Percentiles rank a stretch among this genome's conserved stretches.
Evolutionary conservation across 257 asterid species (phyloP).

Genomic region (Jacaranda mimosifolia): DNA sequence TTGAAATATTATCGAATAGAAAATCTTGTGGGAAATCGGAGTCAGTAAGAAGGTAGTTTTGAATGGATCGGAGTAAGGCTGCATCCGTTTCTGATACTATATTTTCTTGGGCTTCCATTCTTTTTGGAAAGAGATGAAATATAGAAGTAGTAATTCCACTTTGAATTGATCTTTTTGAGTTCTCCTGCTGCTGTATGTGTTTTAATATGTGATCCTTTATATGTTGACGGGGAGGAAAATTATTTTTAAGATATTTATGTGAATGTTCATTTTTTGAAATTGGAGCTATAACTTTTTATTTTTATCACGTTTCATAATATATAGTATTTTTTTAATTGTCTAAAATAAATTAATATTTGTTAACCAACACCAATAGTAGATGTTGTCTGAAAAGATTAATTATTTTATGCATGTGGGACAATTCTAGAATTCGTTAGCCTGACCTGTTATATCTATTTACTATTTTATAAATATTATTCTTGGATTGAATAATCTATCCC

Average conservation of each 20-base stretch:
- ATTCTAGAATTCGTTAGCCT: too few relatives aligned
- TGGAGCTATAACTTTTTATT: neutral
- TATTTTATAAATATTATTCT: too few relatives aligned
- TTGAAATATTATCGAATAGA: neutral
- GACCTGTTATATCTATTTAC: too few relatives aligned
- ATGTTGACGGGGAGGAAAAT: too few relatives aligned
- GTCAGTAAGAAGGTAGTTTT: slow-evolving; percentile 41
- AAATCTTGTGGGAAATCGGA: slow-evolving; percentile 23
- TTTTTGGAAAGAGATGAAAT: neutral
- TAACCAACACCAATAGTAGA: neutral
- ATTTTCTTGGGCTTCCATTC: slow-evolving; percentile 33
- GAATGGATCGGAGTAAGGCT: slow-evolving; percentile 27
- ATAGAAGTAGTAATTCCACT: too few relatives aligned
- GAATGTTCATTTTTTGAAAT: neutral
- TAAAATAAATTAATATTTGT: neutral
- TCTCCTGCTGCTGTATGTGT: too few relatives aligned
- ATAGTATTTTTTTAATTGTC: too few relatives aligned
- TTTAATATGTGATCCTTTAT: too few relatives aligned
- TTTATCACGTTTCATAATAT: neutral
- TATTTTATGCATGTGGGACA: neutral
- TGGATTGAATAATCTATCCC: too few relatives aligned
- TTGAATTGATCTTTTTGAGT: too few relatives aligned
- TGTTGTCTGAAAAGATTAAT: too few relatives aligned
- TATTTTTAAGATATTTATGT: too few relatives aligned
- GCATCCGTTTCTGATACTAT: slow-evolving; percentile 25